Conservation (phyloP, 148 eudicot genomes). For the Amaranthus palmeri region DNA sequence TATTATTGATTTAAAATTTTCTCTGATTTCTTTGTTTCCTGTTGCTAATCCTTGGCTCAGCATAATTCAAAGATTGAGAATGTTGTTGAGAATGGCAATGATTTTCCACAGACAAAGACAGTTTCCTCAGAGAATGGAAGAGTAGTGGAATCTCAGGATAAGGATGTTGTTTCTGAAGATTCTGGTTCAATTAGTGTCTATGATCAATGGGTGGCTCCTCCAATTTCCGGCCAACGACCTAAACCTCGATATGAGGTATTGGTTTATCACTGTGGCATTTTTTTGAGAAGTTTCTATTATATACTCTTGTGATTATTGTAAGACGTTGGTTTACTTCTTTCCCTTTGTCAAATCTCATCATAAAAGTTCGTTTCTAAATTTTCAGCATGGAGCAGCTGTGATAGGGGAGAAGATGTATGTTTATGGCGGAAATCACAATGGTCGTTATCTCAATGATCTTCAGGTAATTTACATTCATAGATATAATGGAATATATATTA, state of each 20-base stretch:
- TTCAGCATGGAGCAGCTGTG: conserved; percentile 96
- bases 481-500: neutral
- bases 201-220: conserved; percentile 90
- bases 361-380: conserved; percentile 18
- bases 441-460: conserved; percentile 95
- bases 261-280: conserved; percentile 2
- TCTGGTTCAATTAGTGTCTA: conserved; percentile 61
- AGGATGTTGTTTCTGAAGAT: conserved; percentile 82
- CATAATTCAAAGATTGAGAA: conserved; percentile 46
- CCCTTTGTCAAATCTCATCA: conserved; percentile 1
- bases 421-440: conserved; percentile 95
- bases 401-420: conserved; percentile 89
- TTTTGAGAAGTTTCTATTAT: neutral
- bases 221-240: conserved; percentile 67
- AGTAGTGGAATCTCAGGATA: conserved; percentile 66
- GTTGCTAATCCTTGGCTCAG: conserved; percentile 25
- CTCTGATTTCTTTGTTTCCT: neutral
- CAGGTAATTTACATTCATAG: conserved; percentile 48
- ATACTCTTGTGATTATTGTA: neutral
- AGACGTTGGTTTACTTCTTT: neutral
- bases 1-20: neutral
- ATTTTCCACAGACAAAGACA: conserved; percentile 56
- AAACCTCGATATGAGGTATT: conserved; percentile 95
- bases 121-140: conserved; percentile 62
- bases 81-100: conserved; percentile 52